Evolutionary conservation across 202 grass and related monocot species (phyloP), one percentile per base, ranked within the genome.

Genomic region (Digitaria exilis): DNA sequence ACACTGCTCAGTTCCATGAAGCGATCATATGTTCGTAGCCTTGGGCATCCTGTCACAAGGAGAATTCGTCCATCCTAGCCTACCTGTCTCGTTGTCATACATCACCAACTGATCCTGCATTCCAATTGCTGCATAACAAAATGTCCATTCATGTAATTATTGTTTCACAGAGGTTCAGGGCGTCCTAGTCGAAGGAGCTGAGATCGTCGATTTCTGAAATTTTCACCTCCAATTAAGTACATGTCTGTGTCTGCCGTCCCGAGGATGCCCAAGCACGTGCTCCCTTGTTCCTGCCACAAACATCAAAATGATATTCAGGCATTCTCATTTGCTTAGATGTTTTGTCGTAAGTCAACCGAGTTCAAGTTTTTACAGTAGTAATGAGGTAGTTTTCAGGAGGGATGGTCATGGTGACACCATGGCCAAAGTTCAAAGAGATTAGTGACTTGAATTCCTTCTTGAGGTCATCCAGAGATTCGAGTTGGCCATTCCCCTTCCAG

Each of bases 371-470:
- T 95, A 92, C 89, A 0, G 87, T 79, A 32, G 86, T 45, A 51
- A 95, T 75, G 48, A 95, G 79, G 45, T 92, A 95, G 39, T 88
- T 95, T 66, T 95, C 87, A 15, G 92, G 87, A 74, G 84, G 89
- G 54, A 92, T 84, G 54, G 71, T 83, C 64, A 95, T 52, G 24
- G 24, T 32, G 48, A 79, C 64, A 34, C 70, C 89, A 32, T 84
- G 79, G 10, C 44, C 34, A 60, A 95, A 95, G 48, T 30, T 66
- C 25, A 92, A 34, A 62, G 56, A 77, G 57, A 83, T 3, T 18
- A 79, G 25, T 29, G 82, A 31, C 73, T 86, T 92, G 82, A 95
- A 95, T 69, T 92, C 61, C 80, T 90, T 78, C 60, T 75, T 90
- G 56, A 77, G 58, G 73, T 95, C 87, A 7, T 54, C 55, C 67